Conservation (phyloP, 2,329 filamentous ascomycete species). For the Tolypocladium endophyticum region DNA sequence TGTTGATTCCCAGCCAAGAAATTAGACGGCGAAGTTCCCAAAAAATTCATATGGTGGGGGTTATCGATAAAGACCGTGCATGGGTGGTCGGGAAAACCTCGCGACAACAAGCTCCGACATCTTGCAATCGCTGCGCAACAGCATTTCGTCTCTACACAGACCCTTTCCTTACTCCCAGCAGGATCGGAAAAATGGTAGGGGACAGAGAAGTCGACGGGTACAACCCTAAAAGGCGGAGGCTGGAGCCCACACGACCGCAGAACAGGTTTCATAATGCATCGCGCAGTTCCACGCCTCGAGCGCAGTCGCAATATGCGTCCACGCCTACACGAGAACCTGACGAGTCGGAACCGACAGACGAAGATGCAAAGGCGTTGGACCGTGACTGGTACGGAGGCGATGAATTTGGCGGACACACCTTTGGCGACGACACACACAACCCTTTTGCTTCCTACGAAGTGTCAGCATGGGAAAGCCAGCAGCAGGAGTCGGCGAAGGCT, state of each 20-base stretch:
- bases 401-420: constrained; percentile 68
- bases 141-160: background rate
- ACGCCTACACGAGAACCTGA: constrained; percentile 30
- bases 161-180: background rate
- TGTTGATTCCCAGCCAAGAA: background rate
- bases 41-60: constrained; percentile 25
- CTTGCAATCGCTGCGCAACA: background rate
- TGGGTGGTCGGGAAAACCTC: constrained; percentile 12
- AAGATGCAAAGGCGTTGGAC: constrained; percentile 68
- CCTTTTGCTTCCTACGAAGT: constrained; percentile 73
- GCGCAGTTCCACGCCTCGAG: constrained; percentile 21
- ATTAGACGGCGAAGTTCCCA: constrained; percentile 5
- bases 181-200: constrained; percentile 17
- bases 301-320: constrained; percentile 26
- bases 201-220: constrained; percentile 26
- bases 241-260: constrained; percentile 20
- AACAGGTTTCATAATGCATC: constrained; percentile 20
- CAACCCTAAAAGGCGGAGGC: constrained; percentile 27
- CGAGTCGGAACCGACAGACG: constrained; percentile 51
- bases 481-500: constrained; percentile 65
- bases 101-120: constrained; percentile 2
- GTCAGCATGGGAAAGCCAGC: constrained; percentile 61
- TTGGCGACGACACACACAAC: constrained; percentile 88
- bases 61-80: constrained; percentile 27
- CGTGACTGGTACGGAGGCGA: constrained; percentile 90